phyloP scores from a whole-genome alignment of 2,329 filamentous ascomycete species.

The Hypoxylon sp. region DNA sequence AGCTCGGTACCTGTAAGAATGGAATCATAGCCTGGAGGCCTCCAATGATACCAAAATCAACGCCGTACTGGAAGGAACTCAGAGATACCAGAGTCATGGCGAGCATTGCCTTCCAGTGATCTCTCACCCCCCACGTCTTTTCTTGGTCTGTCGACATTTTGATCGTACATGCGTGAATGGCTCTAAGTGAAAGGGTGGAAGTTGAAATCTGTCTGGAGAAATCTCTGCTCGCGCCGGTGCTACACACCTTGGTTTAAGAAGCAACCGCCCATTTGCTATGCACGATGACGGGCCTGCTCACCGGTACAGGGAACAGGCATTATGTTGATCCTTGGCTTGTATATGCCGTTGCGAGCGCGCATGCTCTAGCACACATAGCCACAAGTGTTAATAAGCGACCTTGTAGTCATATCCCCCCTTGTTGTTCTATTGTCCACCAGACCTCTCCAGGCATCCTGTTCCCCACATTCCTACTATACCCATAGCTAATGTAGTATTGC shows the following conservation, averaged over 20 bases:
- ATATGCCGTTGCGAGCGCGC: conserved; percentile 29
- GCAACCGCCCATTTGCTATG: conserved; percentile 10
- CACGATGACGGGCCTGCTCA: conserved; percentile 8
- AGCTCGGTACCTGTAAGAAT: conserved; percentile 50
- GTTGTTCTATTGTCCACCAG: conserved; percentile 21
- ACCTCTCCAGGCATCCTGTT: conserved; percentile 21
- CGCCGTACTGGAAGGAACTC: conserved; percentile 54
- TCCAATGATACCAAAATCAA: conserved; percentile 55
- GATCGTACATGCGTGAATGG: background rate
- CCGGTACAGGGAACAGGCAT: conserved; percentile 12
- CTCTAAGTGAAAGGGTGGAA: conserved; percentile 1
- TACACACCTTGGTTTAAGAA: conserved; percentile 25
- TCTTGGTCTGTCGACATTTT: conserved; percentile 46
- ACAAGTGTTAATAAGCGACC: conserved; percentile 22
- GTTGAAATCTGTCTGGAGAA: background rate
- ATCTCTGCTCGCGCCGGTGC: background rate
- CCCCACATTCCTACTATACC: conserved; percentile 35
- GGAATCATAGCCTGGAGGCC: conserved; percentile 55
- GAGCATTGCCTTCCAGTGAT: conserved; percentile 51
- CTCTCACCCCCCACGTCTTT: conserved; percentile 41
- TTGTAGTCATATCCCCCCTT: conserved; percentile 15
- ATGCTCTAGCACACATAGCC: conserved; percentile 18
- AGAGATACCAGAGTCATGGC: conserved; percentile 51
- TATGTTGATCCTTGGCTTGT: conserved; percentile 14
- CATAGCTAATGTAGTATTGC: conserved; percentile 38